Evolutionary conservation across 257 asterid genomes (phyloP).

Genomic region (Ballota nigra): DNA sequence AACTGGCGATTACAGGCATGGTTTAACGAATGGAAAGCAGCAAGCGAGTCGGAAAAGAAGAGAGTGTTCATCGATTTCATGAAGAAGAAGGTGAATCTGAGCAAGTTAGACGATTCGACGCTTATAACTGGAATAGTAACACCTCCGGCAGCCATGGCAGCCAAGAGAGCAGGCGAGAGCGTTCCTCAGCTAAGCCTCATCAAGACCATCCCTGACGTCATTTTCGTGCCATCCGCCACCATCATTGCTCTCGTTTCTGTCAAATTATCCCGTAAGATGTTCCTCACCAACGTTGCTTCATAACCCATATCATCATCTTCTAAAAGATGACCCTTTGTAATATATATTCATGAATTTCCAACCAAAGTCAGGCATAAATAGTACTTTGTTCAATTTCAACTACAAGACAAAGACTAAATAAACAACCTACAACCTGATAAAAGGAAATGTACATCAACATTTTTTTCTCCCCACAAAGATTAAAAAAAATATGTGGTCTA

Average conservation of each 20-base stretch:
- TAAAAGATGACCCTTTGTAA: conserved; percentile 35
- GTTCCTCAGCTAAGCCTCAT: conserved; percentile 75
- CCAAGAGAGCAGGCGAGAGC: conserved; percentile 78
- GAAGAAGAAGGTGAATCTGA: conserved; percentile 50
- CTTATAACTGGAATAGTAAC: conserved; percentile 67
- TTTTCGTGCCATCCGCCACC: conserved; percentile 81
- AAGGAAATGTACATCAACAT: conserved; percentile 4
- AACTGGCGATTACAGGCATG: conserved; percentile 35
- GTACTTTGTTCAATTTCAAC: not conserved
- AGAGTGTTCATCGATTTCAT: conserved; percentile 50
- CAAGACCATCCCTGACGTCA: conserved; percentile 69
- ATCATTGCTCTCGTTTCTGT: conserved; percentile 65
- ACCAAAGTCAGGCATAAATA: not conserved
- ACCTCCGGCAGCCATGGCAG: conserved; percentile 90
- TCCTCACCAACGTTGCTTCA: conserved; percentile 47
- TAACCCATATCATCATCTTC: conserved; percentile 11
- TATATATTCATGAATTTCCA: conserved; percentile 20
- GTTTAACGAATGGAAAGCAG: conserved; percentile 39
- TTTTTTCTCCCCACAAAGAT: conserved; percentile 2
- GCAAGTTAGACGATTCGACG: conserved; percentile 63
- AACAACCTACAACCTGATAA: conserved; percentile 25
- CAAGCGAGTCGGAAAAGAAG: conserved; percentile 42
- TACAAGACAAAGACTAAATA: conserved; percentile 9
- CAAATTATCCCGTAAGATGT: conserved; percentile 64
- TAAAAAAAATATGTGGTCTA: conserved; percentile 8